Evolutionary conservation across 768 basidiomycete species (phyloP).

Genomic region (Suillus alpinus): DNA sequence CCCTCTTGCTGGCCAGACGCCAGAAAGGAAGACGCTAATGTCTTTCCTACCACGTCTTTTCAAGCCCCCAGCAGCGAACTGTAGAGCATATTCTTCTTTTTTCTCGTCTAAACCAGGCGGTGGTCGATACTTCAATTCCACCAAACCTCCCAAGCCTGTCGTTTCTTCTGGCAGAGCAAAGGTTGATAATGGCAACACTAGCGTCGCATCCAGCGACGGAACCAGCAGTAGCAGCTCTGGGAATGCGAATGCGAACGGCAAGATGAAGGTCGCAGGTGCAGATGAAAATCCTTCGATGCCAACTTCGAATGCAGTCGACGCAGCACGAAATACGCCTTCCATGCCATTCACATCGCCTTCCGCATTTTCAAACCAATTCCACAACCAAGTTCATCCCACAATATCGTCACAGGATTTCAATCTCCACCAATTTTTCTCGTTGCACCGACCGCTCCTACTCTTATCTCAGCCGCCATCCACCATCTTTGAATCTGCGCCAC

Average conservation of each 20-base stretch:
- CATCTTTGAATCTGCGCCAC: conserved; percentile 42
- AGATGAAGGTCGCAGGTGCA: conserved; percentile 14
- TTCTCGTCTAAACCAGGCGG: conserved; percentile 80
- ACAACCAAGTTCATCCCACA: conserved; percentile 45
- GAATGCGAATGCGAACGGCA: conserved; percentile 11
- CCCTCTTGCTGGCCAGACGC: background rate
- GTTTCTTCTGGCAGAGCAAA: conserved; percentile 37
- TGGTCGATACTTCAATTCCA: conserved; percentile 68
- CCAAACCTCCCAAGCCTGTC: conserved; percentile 58
- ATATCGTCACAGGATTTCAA: conserved; percentile 69
- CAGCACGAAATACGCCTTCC: conserved; percentile 19
- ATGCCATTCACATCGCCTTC: conserved; percentile 14
- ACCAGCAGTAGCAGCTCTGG: conserved; percentile 14
- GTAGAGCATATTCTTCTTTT: conserved; percentile 71
- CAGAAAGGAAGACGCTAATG: conserved; percentile 35
- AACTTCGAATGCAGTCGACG: conserved; percentile 11
- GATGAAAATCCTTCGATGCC: conserved; percentile 28
- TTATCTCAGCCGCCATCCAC: conserved; percentile 59
- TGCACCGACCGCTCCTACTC: conserved; percentile 75
- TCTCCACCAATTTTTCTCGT: conserved; percentile 81
- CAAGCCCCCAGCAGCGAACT: conserved; percentile 42
- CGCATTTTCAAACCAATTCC: conserved; percentile 4
- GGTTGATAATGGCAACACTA: conserved; percentile 38
- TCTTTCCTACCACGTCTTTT: conserved; percentile 51
- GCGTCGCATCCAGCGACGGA: conserved; percentile 28